Conservation (phyloP, 2,329 filamentous ascomycete species). For the Fusarium globosum region DNA sequence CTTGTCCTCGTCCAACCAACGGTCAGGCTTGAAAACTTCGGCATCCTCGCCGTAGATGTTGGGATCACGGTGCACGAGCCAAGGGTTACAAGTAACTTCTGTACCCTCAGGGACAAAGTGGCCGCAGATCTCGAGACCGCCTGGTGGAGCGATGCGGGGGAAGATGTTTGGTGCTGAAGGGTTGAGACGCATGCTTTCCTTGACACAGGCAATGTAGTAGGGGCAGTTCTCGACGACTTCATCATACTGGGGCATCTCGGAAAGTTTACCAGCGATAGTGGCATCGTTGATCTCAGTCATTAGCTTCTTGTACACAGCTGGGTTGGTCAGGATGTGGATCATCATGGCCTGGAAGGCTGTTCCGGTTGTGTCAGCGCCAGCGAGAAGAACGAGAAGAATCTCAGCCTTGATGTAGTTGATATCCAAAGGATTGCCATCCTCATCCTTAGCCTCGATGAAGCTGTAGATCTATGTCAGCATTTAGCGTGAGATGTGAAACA, state of each 20-base stretch:
- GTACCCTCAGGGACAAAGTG: constrained; percentile 48
- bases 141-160: constrained; percentile 59
- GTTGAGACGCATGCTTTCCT: constrained; percentile 64
- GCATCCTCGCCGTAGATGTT: constrained; percentile 49
- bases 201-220: constrained; percentile 65
- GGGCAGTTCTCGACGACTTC: constrained; percentile 44
- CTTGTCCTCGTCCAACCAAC: constrained; percentile 52
- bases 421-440: constrained; percentile 14
- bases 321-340: constrained; percentile 41
- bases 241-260: constrained; percentile 49
- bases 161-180: constrained; percentile 61
- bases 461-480: neutral
- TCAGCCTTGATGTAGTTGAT: constrained; percentile 39
- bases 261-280: constrained; percentile 49
- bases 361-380: constrained; percentile 59
- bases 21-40: constrained; percentile 52
- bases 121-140: constrained; percentile 55
- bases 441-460: constrained; percentile 26
- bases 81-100: constrained; percentile 51
- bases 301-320: constrained; percentile 35
- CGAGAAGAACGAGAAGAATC: constrained; percentile 45
- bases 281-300: constrained; percentile 40
- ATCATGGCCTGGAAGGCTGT: constrained; percentile 58
- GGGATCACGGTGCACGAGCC: constrained; percentile 50
- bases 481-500: fast-evolving